Conservation (phyloP, 495 filamentous ascomycete species). For the Hypoxylon perforatum region DNA sequence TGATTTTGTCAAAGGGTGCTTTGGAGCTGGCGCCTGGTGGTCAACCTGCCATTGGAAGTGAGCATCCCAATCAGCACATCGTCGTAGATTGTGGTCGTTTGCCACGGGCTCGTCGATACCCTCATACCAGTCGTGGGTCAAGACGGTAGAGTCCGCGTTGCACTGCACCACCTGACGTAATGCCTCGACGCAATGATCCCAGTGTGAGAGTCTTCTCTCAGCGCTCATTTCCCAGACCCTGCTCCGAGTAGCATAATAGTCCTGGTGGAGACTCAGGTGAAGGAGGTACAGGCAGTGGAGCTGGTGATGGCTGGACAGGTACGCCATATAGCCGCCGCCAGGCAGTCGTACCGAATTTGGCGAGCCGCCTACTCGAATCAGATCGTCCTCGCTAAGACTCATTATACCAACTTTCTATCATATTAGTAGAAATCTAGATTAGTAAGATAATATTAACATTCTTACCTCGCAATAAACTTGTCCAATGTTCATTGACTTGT, state of each 20-base stretch:
- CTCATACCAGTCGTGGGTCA: conserved; percentile 23
- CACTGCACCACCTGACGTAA: conserved; percentile 15
- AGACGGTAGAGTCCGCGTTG: conserved; percentile 12
- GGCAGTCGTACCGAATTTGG: conserved; percentile 9
- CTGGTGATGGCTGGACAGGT: conserved; percentile 13
- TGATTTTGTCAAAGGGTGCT: neutral
- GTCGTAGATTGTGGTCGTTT: conserved; percentile 1
- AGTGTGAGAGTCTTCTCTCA: conserved; percentile 16
- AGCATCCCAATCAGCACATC: conserved; percentile 19
- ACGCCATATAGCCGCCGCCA: conserved; percentile 12
- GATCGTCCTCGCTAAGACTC: conserved; percentile 5
- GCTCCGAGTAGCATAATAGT: conserved; percentile 5
- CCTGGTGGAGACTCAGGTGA: conserved; percentile 12
- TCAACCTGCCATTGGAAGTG: conserved; percentile 9
- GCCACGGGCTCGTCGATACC: neutral
- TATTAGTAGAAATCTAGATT: neutral
- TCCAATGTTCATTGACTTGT: conserved; percentile 8
- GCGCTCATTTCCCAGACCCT: neutral
- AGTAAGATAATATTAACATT: too few relatives aligned
- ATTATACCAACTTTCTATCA: conserved; percentile 8
- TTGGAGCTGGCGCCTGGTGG: neutral
- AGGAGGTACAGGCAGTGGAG: conserved; percentile 15
- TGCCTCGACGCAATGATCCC: conserved; percentile 23
- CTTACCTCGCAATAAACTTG: conserved; percentile 1
- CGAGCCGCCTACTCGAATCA: neutral